Evolutionary conservation across 163 green algal species (phyloP).

Genomic region (Scenedesmus sp.): DNA sequence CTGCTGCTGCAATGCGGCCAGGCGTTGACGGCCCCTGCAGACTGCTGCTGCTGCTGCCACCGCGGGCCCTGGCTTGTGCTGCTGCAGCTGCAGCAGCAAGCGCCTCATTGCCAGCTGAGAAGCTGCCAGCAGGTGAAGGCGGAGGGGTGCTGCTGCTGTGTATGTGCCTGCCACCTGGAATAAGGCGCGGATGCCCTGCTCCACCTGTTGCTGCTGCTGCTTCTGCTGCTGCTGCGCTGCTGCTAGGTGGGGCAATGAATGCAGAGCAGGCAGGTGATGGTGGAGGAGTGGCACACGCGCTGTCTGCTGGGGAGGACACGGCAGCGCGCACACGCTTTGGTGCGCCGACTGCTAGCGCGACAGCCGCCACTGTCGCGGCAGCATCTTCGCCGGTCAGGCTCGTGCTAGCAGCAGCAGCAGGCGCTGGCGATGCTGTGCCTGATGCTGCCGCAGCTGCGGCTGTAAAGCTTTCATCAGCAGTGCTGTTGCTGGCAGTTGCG

Average conservation of each 20-base stretch:
- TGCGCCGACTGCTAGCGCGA: neutral
- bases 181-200: neutral
- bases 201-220: neutral
- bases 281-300: neutral
- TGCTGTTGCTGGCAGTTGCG: neutral
- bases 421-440: neutral
- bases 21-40: neutral
- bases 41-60: neutral
- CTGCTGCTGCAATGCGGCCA: neutral
- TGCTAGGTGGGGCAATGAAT: neutral
- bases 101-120: neutral
- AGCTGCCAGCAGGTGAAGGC: neutral
- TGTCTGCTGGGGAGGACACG: neutral
- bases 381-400: neutral
- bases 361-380: neutral
- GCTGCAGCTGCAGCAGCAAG: neutral
- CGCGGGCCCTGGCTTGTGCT: neutral
- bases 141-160: slow-evolving; percentile 1
- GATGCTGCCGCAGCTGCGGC: neutral
- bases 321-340: neutral
- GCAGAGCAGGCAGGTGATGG: neutral
- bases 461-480: too few relatives aligned
- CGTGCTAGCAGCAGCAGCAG: neutral
- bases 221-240: neutral
- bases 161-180: neutral